Conservation (phyloP, 2,329 filamentous ascomycete species). For the Atkinsonella hypoxylon region DNA sequence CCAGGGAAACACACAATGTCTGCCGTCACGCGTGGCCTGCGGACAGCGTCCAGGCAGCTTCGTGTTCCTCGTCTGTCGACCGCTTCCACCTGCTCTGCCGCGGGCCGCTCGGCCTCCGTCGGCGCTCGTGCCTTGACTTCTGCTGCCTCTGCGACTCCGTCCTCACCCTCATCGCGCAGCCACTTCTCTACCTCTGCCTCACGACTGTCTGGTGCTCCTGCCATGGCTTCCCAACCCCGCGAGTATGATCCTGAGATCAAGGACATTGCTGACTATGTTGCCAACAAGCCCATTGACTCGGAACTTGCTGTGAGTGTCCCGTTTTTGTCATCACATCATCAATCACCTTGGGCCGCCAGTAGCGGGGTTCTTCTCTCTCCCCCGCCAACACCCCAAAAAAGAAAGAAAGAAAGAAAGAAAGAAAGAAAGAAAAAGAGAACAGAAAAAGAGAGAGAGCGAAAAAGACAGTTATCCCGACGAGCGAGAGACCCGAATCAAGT, state of each 20-base stretch:
- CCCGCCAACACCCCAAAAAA: not conserved
- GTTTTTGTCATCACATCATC: not conserved
- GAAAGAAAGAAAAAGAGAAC: too few relatives aligned
- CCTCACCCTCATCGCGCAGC: conserved; percentile 15
- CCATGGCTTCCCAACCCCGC: conserved; percentile 37
- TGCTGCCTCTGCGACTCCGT: conserved; percentile 16
- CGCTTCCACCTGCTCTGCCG: conserved; percentile 1
- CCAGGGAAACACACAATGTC: conserved; percentile 30
- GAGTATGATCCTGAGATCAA: conserved; percentile 86
- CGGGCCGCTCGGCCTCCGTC: conserved; percentile 13
- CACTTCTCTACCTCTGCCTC: conserved; percentile 39
- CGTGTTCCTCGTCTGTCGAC: conserved; percentile 26
- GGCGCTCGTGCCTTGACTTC: conserved; percentile 19
- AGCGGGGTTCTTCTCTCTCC: not conserved
- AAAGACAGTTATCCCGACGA: not conserved
- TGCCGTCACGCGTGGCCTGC: conserved; percentile 41
- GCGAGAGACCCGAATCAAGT: not conserved
- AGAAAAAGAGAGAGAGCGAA: too few relatives aligned
- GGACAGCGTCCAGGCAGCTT: conserved; percentile 42
- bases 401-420: too few relatives aligned
- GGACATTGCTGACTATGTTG: conserved; percentile 91
- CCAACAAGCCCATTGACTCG: conserved; percentile 82
- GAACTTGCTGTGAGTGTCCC: conserved; percentile 74
- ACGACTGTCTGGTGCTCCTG: conserved; percentile 35
- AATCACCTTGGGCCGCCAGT: not conserved